phyloP scores from a whole-genome alignment of 2,329 filamentous ascomycete species.

The Diplodia seriata region DNA sequence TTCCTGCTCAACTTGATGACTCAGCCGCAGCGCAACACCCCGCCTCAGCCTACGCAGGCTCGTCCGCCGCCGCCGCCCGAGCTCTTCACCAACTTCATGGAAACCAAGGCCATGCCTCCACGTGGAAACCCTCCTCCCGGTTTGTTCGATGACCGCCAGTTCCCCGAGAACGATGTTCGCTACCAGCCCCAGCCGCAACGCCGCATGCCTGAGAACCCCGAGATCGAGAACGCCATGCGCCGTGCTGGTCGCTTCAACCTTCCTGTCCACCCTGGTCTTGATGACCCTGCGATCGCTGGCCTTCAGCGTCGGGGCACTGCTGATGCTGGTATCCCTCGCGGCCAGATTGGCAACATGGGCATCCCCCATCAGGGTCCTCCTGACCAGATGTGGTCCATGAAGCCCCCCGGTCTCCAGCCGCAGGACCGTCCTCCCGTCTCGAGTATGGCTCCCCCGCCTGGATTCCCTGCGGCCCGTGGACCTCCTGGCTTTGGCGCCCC shows the following conservation, averaged over 20 bases:
- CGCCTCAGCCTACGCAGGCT: constrained; percentile 42
- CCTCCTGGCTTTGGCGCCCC: constrained; percentile 30
- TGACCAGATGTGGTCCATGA: constrained; percentile 37
- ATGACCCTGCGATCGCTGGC: constrained; percentile 43
- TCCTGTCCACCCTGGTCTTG: constrained; percentile 37
- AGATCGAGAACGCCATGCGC: constrained; percentile 45
- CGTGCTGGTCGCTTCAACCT: constrained; percentile 35
- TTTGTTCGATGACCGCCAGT: constrained; percentile 45
- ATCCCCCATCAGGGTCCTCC: constrained; percentile 50
- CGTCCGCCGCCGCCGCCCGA: constrained; percentile 37
- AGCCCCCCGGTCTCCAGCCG: constrained; percentile 27
- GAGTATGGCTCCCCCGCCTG: constrained; percentile 27
- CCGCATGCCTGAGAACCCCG: constrained; percentile 43
- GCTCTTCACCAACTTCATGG: constrained; percentile 41
- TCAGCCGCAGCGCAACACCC: constrained; percentile 44
- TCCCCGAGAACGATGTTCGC: constrained; percentile 31
- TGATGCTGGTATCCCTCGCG: constrained; percentile 41
- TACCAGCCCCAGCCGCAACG: constrained; percentile 35
- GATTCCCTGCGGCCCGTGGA: constrained; percentile 28
- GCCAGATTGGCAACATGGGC: constrained; percentile 50
- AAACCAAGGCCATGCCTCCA: constrained; percentile 37
- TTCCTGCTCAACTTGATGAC: constrained; percentile 84
- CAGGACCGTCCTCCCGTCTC: constrained; percentile 30
- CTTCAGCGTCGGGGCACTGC: constrained; percentile 48
- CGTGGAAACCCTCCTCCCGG: constrained; percentile 51